These are phyloP conservation scores for Suhomyces sp. DNA, from an alignment of 805 yeast species.

Conservation along the genomic window DNA sequence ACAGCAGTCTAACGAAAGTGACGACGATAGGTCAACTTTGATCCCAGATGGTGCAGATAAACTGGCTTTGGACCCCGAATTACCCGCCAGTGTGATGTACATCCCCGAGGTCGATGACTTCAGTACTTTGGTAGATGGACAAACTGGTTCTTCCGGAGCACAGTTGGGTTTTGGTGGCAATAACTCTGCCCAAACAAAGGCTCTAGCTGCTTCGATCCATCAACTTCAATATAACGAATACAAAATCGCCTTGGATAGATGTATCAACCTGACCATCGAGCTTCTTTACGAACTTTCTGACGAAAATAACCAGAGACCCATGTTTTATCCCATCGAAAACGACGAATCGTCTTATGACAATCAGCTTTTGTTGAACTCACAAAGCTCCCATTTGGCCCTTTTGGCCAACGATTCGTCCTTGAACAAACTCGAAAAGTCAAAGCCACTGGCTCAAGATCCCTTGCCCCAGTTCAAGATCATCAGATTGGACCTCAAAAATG, in stretches of 20 bases:
- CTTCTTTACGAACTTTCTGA: conserved; percentile 47
- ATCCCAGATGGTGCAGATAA: conserved; percentile 2
- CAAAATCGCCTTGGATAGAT: conserved; percentile 59
- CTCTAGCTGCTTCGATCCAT: conserved; percentile 53
- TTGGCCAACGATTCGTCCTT: conserved; percentile 35
- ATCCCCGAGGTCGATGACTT: conserved; percentile 32
- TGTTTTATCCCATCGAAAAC: conserved; percentile 52
- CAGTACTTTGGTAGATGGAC: conserved; percentile 29
- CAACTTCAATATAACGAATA: conserved; percentile 78
- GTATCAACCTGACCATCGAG: conserved; percentile 52
- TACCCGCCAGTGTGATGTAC: conserved; percentile 24
- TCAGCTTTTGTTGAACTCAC: conserved; percentile 42
- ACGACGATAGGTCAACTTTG: conserved; percentile 12
- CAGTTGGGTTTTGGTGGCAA: neutral
- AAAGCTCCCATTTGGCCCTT: conserved; percentile 51
- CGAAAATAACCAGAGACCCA: conserved; percentile 61
- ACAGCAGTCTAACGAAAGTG: neutral
- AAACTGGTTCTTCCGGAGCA: neutral
- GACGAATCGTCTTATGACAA: conserved; percentile 19
- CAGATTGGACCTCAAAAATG: conserved; percentile 58
- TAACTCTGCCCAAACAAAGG: conserved; percentile 6
- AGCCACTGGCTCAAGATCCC: conserved; percentile 12
- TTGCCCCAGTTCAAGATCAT: conserved; percentile 55
- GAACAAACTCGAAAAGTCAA: conserved; percentile 16
- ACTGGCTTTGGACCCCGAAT: neutral